A percentile compares a stretch with the other conserved stretches of the same genome.
Conservation (phyloP, 306 rosid genomes). For the Acacia crassicarpa region DNA sequence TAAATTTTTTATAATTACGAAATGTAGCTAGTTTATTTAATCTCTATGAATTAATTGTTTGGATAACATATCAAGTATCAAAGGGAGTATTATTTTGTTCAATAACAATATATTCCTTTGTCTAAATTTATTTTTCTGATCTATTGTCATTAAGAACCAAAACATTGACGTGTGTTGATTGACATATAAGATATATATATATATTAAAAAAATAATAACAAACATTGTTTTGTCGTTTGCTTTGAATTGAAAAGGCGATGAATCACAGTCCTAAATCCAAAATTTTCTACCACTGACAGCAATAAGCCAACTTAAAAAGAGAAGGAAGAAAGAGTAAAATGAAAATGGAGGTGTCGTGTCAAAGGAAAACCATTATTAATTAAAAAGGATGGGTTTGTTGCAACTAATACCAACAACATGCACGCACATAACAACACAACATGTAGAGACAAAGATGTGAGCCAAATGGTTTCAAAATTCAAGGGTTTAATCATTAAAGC, state of each 20-base stretch:
- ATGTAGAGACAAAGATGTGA: not conserved
- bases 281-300: conserved; percentile 8
- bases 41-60: too few species aligned
- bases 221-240: conserved; percentile 3
- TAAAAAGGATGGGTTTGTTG: conserved; percentile 37
- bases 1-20: too few species aligned
- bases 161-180: not conserved
- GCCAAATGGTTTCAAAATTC: not conserved
- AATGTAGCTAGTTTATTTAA: too few species aligned
- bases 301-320: conserved; percentile 28
- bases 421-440: not conserved
- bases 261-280: conserved; percentile 18
- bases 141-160: not conserved
- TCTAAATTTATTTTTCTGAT: not conserved
- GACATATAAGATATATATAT: not conserved
- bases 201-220: not conserved
- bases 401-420: conserved; percentile 40
- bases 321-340: not conserved
- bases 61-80: too few species aligned
- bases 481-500: not conserved
- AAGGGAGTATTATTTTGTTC: too few species aligned
- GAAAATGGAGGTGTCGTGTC: conserved; percentile 24
- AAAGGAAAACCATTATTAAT: conserved; percentile 3
- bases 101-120: not conserved
- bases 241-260: conserved; percentile 27